Evolutionary conservation across 2,329 filamentous ascomycete species (phyloP), one percentile per base, ranked within the genome.

Genomic region (Thelonectria blattea): DNA sequence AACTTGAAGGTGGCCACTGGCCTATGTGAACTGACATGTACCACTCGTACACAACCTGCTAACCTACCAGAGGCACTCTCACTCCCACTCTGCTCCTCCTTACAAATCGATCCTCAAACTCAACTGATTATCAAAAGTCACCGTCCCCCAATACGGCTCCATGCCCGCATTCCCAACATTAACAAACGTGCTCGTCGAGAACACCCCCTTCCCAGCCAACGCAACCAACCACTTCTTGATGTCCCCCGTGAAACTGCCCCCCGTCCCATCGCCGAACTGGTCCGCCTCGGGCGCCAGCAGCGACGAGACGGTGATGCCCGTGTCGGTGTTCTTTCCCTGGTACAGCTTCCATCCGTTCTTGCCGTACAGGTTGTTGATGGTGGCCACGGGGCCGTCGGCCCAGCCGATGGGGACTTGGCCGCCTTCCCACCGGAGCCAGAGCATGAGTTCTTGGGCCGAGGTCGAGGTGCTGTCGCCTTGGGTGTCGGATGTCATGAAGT

Each of bases 211-310:
- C n/a, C 60, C 55, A 0, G 64, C 54, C 6, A 66, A 50, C 1
- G 55, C 64, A 11, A 65, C 24, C 6, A 66, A 60, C 64, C 64
- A 66, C 11, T 65, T 63, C 43, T 65, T 66, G n/a, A 66, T 65
- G 1, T 66, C 64, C 0, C 64, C 64, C 9, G 56, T 34, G 15
- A 66, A 66, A 17, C 30, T 56, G 0, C 64, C 64, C 7, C 57
- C 46, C 1, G 12, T 24, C 3, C 20, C n/a, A 5, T 60, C 20
- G 3, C 64, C 63, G 17, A 66, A 66, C 9, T 65, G 63, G 6
- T 48, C 34, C 10, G 18, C 45, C 17, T 65, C 57, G 0, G 52
- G 54, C 1, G 37, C 63, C 22, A 66, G 50, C 3, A 66, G 58
- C 10, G 63, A 66, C 1, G 63, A 46, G 1, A 66, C 64, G 1